A percentile compares a stretch with the other conserved stretches of the same genome.
Evolutionary conservation across 78 protist species (phyloP).

Genomic region (Dictyostelium purpureum): DNA sequence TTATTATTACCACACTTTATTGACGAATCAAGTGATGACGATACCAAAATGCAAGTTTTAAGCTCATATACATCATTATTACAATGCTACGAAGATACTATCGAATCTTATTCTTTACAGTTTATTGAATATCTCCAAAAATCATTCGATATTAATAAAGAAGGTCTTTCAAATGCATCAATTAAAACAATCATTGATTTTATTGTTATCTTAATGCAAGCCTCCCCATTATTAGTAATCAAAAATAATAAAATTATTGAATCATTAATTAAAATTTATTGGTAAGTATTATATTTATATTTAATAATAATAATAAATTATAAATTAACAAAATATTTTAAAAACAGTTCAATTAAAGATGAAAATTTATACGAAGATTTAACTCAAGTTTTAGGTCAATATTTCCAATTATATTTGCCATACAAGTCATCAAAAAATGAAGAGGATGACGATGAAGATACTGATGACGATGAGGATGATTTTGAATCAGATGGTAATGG

Average conservation of each 20-base stretch:
- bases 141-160: neutral
- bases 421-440: constrained; percentile 30
- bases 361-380: constrained; percentile 4
- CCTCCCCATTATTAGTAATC: constrained; percentile 2
- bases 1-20: neutral
- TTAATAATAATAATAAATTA: neutral
- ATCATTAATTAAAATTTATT: constrained; percentile 23
- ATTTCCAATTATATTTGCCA: constrained; percentile 32
- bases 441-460: constrained; percentile 13
- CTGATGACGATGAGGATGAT: neutral
- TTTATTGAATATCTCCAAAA: neutral
- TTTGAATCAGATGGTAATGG: neutral
- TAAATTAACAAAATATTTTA: too few relatives aligned
- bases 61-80: constrained; percentile 44
- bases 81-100: constrained; percentile 23
- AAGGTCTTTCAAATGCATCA: neutral
- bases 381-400: constrained; percentile 41
- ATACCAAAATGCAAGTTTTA: neutral
- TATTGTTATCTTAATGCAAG: constrained; percentile 17
- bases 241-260: constrained; percentile 3
- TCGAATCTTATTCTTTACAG: neutral
- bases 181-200: constrained; percentile 21
- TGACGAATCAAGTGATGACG: neutral
- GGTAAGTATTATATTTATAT: neutral
- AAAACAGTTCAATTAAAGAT: neutral